Evolutionary conservation across 805 yeast species (phyloP).

Genomic region (Candida alai): DNA sequence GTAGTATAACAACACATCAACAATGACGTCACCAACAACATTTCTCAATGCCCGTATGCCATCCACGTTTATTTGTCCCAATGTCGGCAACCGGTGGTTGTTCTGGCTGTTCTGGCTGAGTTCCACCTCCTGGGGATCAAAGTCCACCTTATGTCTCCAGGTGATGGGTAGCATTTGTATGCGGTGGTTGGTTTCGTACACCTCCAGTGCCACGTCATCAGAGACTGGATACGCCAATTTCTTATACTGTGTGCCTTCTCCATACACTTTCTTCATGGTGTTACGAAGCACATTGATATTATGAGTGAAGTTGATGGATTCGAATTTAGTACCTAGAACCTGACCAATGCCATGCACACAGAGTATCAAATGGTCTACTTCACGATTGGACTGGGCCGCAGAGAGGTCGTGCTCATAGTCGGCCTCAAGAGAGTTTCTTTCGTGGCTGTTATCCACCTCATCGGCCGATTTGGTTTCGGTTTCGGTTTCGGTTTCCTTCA

Average conservation of each 20-base stretch:
- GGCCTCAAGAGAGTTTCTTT: conserved; percentile 44
- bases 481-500: conserved; percentile 9
- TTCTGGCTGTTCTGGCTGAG: conserved; percentile 38
- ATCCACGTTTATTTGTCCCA: conserved; percentile 70
- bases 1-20: conserved; percentile 77
- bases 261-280: conserved; percentile 50
- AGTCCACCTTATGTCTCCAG: conserved; percentile 81
- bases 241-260: conserved; percentile 37
- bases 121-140: conserved; percentile 49
- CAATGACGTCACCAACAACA: conserved; percentile 77
- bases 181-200: conserved; percentile 41
- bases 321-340: conserved; percentile 69
- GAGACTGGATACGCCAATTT: conserved; percentile 30
- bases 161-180: conserved; percentile 86
- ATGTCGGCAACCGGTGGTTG: conserved; percentile 49
- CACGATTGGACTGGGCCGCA: conserved; percentile 20
- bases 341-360: conserved; percentile 97
- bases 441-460: conserved; percentile 22
- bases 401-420: conserved; percentile 43
- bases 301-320: conserved; percentile 82
- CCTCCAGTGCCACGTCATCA: conserved; percentile 6
- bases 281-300: conserved; percentile 66
- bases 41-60: conserved; percentile 76
- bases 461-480: conserved; percentile 6
- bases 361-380: conserved; percentile 64